These are phyloP conservation scores for Colletotrichum eremochloae DNA, from an alignment of 2,329 filamentous ascomycete genomes.

Conservation along the genomic window DNA sequence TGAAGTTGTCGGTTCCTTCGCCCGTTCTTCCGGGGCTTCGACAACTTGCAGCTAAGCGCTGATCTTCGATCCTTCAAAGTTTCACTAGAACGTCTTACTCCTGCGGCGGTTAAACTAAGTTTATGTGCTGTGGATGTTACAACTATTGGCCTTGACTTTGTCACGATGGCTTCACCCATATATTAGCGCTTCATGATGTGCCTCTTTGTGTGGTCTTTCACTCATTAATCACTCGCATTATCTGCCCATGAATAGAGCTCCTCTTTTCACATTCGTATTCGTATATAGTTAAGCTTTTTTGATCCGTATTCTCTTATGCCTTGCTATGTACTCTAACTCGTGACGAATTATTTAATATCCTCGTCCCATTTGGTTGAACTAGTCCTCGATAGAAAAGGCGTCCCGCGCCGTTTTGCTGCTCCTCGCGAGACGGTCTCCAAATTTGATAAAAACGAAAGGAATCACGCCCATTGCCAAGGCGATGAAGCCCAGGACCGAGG, in stretches of 20 bases:
- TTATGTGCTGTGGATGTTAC: not conserved
- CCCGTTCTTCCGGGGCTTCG: too few relatives aligned
- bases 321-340: too few relatives aligned
- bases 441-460: constrained; percentile 51
- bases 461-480: constrained; percentile 49
- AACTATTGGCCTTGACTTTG: not conserved
- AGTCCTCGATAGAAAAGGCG: constrained; percentile 17
- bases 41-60: not conserved
- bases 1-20: too few relatives aligned
- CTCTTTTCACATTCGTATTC: too few relatives aligned
- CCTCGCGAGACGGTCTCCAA: constrained; percentile 48
- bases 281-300: too few relatives aligned
- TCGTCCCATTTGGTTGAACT: not conserved
- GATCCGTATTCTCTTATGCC: too few relatives aligned
- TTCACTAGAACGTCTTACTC: not conserved
- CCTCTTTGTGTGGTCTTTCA: too few relatives aligned
- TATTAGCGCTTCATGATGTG: too few relatives aligned
- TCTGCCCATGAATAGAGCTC: too few relatives aligned
- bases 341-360: not conserved
- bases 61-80: not conserved
- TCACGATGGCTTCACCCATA: too few relatives aligned
- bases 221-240: too few relatives aligned
- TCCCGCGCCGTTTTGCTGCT: constrained; percentile 45
- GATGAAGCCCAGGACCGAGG: constrained; percentile 51
- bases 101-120: not conserved